A percentile compares a stretch with the other conserved stretches of the same genome.
phyloP scores from a whole-genome alignment of 139 green algal genomes.

The Medakamo hakoo region DNA sequence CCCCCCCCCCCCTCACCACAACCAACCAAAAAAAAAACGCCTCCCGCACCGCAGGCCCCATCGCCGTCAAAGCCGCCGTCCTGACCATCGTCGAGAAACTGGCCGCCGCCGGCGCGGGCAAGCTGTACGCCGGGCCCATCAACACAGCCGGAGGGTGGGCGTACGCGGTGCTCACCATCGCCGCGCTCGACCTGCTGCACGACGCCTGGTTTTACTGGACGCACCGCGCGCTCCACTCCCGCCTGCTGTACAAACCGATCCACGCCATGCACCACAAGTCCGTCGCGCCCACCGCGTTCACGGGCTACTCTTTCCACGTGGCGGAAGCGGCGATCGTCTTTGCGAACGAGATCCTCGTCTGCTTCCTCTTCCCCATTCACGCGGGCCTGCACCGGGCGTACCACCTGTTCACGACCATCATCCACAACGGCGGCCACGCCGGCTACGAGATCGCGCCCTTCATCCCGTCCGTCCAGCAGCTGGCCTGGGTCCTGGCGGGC shows the following conservation, averaged over 20 bases:
- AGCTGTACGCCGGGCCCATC: slow-evolving; percentile 29
- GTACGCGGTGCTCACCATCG: slow-evolving; percentile 33
- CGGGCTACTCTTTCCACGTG: slow-evolving; percentile 71
- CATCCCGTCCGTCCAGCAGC: slow-evolving; percentile 44
- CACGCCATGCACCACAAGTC: slow-evolving; percentile 76
- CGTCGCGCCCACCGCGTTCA: slow-evolving; percentile 52
- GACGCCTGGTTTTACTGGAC: slow-evolving; percentile 89
- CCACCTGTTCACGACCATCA: slow-evolving; percentile 70
- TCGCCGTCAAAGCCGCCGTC: slow-evolving; percentile 56
- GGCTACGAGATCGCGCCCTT: slow-evolving; percentile 76
- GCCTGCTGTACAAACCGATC: slow-evolving; percentile 52
- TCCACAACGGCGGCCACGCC: slow-evolving; percentile 70
- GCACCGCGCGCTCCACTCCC: slow-evolving; percentile 66
- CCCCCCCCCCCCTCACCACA: too few species aligned
- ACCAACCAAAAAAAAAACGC: too few species aligned
- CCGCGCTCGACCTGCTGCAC: slow-evolving; percentile 60
- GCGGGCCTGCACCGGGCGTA: slow-evolving; percentile 58
- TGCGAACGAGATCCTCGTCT: slow-evolving; percentile 68
- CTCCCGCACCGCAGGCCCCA: too few species aligned
- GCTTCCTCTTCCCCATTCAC: slow-evolving; percentile 66
- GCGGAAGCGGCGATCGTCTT: slow-evolving; percentile 71
- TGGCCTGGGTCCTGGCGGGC: slow-evolving; percentile 4
- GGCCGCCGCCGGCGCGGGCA: slow-evolving; percentile 19
- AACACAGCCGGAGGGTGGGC: slow-evolving; percentile 7
- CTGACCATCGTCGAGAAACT: slow-evolving; percentile 53